phyloP scores from a whole-genome alignment of 371 early-diverging fungal genomes.

The Haplosporangium sp. region DNA sequence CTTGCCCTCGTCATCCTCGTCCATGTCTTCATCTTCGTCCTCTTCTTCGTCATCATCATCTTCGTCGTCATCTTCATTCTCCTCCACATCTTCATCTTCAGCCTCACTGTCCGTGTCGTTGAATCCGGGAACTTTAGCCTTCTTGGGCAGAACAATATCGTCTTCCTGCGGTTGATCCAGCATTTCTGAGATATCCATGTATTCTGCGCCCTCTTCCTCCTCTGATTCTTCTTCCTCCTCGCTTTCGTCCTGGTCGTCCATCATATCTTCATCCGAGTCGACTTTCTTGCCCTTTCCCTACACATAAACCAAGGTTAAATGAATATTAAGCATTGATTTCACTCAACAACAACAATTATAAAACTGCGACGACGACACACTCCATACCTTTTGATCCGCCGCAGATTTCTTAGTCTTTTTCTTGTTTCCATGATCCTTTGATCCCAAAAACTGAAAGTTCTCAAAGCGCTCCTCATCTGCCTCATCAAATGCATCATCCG shows the following conservation, averaged over 20 bases:
- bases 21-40: conserved; percentile 47
- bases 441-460: conserved; percentile 67
- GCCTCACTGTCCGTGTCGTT: conserved; percentile 57
- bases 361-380: too few species aligned
- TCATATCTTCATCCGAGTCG: conserved; percentile 40
- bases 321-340: not conserved
- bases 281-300: conserved; percentile 41
- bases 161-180: conserved; percentile 57
- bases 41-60: conserved; percentile 50
- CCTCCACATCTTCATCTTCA: conserved; percentile 58
- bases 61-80: conserved; percentile 36
- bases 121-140: conserved; percentile 43
- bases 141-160: conserved; percentile 56
- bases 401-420: conserved; percentile 26
- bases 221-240: conserved; percentile 57
- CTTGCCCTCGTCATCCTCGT: conserved; percentile 55
- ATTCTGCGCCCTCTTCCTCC: conserved; percentile 65
- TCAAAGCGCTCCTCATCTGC: conserved; percentile 88
- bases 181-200: conserved; percentile 73
- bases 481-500: conserved; percentile 90
- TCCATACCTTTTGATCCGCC: conserved; percentile 16
- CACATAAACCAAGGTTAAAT: not conserved
- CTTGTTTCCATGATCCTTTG: conserved; percentile 55
- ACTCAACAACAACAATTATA: not conserved
- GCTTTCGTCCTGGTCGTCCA: conserved; percentile 40